These are phyloP conservation scores for Echeveria elegans DNA, from an alignment of 164 flowering plant genomes.

Conservation along the genomic window DNA sequence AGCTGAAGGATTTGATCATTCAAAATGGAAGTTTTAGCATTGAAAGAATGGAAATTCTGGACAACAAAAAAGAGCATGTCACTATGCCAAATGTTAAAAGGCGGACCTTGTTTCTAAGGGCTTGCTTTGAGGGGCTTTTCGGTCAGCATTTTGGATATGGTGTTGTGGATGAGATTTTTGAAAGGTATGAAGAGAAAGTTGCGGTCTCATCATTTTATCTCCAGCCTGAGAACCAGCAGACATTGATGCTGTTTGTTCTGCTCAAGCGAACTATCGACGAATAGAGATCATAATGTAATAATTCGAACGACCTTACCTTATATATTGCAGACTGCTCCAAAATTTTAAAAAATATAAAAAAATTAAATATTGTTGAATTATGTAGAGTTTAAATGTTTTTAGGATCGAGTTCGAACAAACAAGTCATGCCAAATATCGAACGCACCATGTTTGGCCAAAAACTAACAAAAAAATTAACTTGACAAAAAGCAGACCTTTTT, in stretches of 20 bases:
- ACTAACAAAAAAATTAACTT: too few species aligned
- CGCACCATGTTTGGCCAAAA: too few species aligned
- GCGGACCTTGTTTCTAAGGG: neutral
- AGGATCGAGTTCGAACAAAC: too few species aligned
- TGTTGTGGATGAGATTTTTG: conserved; percentile 5
- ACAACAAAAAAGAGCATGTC: neutral
- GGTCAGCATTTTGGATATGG: conserved; percentile 10
- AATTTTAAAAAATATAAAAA: too few species aligned
- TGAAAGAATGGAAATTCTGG: conserved; percentile 6
- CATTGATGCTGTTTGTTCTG: neutral
- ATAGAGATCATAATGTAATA: too few species aligned
- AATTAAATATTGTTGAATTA: too few species aligned
- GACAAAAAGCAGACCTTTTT: too few species aligned
- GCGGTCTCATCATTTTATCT: conserved; percentile 3
- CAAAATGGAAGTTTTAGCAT: conserved; percentile 9
- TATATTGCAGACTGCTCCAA: too few species aligned
- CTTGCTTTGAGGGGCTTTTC: conserved; percentile 7
- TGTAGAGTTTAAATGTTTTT: too few species aligned
- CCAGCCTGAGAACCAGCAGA: neutral
- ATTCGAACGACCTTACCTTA: too few species aligned
- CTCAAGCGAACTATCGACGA: neutral
- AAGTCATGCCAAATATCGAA: too few species aligned
- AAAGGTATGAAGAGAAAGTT: neutral
- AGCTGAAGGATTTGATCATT: neutral
- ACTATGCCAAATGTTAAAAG: neutral